Conservation (phyloP, 2,329 filamentous ascomycete species). For the Purpureocillium lavendulum region DNA sequence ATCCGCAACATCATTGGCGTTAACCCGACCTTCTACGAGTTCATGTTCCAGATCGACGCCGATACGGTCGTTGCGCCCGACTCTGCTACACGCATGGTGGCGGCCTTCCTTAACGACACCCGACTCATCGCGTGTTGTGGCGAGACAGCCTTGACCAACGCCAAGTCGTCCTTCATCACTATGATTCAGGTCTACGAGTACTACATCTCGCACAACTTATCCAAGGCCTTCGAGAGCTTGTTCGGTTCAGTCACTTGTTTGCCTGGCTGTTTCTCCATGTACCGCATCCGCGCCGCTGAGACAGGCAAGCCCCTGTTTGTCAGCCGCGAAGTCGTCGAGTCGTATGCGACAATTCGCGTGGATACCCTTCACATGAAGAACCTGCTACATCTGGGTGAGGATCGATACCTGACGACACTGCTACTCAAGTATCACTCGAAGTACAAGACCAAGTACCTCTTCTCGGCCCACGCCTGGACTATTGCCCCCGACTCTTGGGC, state of each 20-base stretch:
- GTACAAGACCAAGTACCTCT: constrained; percentile 98
- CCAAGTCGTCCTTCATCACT: constrained; percentile 86
- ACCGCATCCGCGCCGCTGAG: constrained; percentile 89
- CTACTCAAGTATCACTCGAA: constrained; percentile 85
- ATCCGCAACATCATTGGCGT: constrained; percentile 98
- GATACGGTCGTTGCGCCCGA: constrained; percentile 91
- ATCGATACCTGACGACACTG: constrained; percentile 92
- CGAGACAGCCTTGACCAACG: constrained; percentile 88
- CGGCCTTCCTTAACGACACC: constrained; percentile 84
- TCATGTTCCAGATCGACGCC: constrained; percentile 90
- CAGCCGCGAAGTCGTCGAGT: constrained; percentile 80
- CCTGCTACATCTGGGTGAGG: constrained; percentile 88
- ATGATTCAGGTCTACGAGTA: constrained; percentile 99
- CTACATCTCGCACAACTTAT: constrained; percentile 95
- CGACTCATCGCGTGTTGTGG: constrained; percentile 90
- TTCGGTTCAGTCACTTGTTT: constrained; percentile 97
- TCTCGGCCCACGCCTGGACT: constrained; percentile 88
- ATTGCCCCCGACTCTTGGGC: constrained; percentile 90
- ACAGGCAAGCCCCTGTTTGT: constrained; percentile 95
- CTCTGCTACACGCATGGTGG: constrained; percentile 84
- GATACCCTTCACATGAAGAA: constrained; percentile 99
- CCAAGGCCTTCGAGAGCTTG: constrained; percentile 93
- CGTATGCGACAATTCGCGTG: constrained; percentile 87
- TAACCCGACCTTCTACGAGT: constrained; percentile 97
- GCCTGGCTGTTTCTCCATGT: constrained; percentile 99